Evolutionary conservation across 192 early-diverging fungal species (phyloP), one percentile per base, ranked within the genome.

Genomic region (Backusella psychrophila): DNA sequence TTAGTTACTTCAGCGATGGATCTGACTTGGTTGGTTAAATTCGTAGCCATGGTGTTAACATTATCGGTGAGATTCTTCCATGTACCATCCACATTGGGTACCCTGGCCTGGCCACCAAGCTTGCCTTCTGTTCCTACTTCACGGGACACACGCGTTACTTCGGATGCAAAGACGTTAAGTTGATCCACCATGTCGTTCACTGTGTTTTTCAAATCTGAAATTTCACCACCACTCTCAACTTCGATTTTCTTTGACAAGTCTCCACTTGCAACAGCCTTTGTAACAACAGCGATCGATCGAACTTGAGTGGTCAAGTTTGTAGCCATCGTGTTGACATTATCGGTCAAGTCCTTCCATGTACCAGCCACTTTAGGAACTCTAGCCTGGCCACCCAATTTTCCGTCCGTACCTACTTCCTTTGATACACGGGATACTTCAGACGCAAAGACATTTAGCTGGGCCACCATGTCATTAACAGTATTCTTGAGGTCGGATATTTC

Each of bases 101-200:
- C 33, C 3, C 33, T 33, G 33, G 33, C 33, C 33, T 33, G 33
- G 33, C 33, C 33, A 3, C 33, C 33, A 33, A 33, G 33, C 33
- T 33, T 33, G 33, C 33, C 33, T 33, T 33, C 33, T 33, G 33
- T 33, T 33, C 90, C 90, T 39, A 91, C 90, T 76, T 91, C 90
- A 21, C 76, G 73, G 23, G 89, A 88, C 0, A 93, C 90, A 70
- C 91, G 88, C 0, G 90, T 87, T 41, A 93, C 91, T 80, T 92
- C 88, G 6, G 83, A 69, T 38, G 42, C 83, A 78, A 74, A 84
- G 56, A 35, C 81, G 46, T 80, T 77, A 12, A 90, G 85, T 69
- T 90, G 85, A 49, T 89, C 87, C 17, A 94, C 91, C 93, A 95
- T 95, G 71, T 93, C 86, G 80, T 95, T 94, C 78, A 95, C 93